phyloP scores from a whole-genome alignment of 73 alveolate species.

The Stentor coeruleus region DNA sequence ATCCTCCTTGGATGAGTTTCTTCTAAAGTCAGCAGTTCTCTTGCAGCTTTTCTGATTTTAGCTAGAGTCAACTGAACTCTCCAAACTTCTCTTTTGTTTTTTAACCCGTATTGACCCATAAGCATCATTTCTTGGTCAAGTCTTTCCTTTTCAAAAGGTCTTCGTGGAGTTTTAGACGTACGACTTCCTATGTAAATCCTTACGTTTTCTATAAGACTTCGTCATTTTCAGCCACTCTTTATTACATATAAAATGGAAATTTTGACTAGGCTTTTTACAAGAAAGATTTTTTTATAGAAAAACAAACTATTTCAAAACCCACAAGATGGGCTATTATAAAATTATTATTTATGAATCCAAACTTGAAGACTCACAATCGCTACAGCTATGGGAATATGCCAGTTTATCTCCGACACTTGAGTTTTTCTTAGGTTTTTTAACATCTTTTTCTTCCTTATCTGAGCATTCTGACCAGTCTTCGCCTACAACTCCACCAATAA shows the following conservation, averaged over 20 bases:
- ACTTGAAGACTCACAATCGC: no score
- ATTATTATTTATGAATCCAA: no score
- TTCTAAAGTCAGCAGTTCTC: constrained; percentile 94
- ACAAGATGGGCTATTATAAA: no score
- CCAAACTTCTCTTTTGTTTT: constrained; percentile 98
- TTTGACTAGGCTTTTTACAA: no score
- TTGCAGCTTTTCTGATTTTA: constrained; percentile 97
- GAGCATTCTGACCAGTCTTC: neutral
- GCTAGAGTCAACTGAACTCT: constrained; percentile 93
- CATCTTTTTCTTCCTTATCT: neutral
- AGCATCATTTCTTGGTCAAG: constrained; percentile 86
- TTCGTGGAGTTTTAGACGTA: constrained; percentile 79
- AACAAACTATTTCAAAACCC: no score
- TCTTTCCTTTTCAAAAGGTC: constrained; percentile 94
- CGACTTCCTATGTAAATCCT: constrained; percentile 45
- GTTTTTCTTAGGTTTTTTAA: no score
- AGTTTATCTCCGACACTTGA: no score
- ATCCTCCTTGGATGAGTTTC: constrained; percentile 92
- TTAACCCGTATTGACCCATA: constrained; percentile 95
- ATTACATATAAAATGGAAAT: no score
- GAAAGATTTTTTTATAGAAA: no score
- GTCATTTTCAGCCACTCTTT: constrained; percentile 22
- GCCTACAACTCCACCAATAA: neutral
- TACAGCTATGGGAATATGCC: no score
- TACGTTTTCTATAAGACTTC: constrained; percentile 51